Evolutionary conservation across 257 asterid species (phyloP).

Genomic region (Paulownia fortunei): DNA sequence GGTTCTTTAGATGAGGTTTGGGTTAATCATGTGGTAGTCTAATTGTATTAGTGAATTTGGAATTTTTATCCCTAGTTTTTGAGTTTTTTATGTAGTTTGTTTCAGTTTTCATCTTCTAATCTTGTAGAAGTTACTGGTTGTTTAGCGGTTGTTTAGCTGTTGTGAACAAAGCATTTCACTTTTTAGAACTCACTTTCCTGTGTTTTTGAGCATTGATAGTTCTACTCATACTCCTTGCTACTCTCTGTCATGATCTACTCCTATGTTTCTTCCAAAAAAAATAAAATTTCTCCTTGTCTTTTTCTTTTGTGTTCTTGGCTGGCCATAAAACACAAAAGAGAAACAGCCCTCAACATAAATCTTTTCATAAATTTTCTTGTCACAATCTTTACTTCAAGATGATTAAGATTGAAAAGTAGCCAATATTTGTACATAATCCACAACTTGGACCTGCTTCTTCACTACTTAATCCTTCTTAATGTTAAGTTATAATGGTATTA

Average conservation of each 20-base stretch:
- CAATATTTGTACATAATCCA: not conserved
- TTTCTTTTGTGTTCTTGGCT: not conserved
- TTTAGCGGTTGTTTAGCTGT: not conserved
- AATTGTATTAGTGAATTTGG: conserved; percentile 37
- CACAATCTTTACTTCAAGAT: not conserved
- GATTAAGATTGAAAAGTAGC: conserved; percentile 8
- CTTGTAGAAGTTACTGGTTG: conserved; percentile 27
- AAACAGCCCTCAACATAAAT: not conserved
- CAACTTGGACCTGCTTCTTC: not conserved
- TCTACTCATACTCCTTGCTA: not conserved
- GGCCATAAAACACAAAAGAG: not conserved
- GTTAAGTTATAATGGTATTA: too few species aligned
- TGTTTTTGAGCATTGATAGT: not conserved
- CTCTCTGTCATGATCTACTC: not conserved
- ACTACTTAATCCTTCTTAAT: not conserved
- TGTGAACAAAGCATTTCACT: not conserved
- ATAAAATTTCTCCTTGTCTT: not conserved
- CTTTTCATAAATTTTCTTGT: not conserved
- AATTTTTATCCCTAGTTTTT: conserved; percentile 16
- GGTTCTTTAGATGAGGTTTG: conserved; percentile 32
- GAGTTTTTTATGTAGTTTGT: conserved; percentile 8
- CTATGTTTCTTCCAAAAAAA: not conserved
- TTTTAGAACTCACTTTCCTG: not conserved
- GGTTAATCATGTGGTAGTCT: conserved; percentile 27
- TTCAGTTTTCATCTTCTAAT: conserved; percentile 18